Base-by-base conservation (phyloP, 1,139 yeast species). In the Suhomyces wounanorum region DNA sequence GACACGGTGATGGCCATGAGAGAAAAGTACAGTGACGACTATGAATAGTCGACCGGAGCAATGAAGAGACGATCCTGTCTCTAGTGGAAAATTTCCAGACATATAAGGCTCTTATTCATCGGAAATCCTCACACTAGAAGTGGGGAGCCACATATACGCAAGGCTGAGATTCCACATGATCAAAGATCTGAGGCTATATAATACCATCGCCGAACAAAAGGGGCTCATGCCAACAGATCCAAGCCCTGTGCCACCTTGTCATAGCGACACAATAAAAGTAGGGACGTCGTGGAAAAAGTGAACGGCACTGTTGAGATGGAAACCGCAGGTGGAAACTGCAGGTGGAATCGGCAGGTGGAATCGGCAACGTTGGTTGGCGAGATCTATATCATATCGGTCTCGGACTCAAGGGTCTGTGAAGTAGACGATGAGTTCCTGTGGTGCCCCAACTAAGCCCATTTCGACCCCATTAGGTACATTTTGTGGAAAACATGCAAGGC, bases 1-100 rank as follows among this genome's bases (percentile, higher is more conserved):
- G 68, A 62, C 36, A 58, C 57, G 40, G 70, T 72, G 18, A 61
- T 62, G 62, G 60, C 56, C 38, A 65, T 69, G 69, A 62, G 73
- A 49, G 65, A 63, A 40, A 55, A 55, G 50, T 68, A 58, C 47
- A 55, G 60, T 17, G 72, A 68, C 38, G 73, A 68, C 50, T 68
- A 66, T 48, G 70, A 68, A 50, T 60, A 52, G 43, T 38, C 17
- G 26, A 7, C 8, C 11, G 25, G 2, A n/a, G 40, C 8, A 16
- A n/a, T 13, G 36, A n/a, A n/a, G 23, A 21, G 23, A 21, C 23
- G 23, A 21, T 21, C 6, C 6, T 21, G 6, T 21, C 6, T 3
- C 3, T 21, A 21, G 23, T 6, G 23, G 23, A 21, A 21, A 21
- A 21, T 21, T 21, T 3, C 6, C 23, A 21, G 23, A 21, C 23